These are phyloP conservation scores for Hyphopichia pseudoburtonii DNA, from an alignment of 1,139 yeast genomes.

Conservation along the genomic window DNA sequence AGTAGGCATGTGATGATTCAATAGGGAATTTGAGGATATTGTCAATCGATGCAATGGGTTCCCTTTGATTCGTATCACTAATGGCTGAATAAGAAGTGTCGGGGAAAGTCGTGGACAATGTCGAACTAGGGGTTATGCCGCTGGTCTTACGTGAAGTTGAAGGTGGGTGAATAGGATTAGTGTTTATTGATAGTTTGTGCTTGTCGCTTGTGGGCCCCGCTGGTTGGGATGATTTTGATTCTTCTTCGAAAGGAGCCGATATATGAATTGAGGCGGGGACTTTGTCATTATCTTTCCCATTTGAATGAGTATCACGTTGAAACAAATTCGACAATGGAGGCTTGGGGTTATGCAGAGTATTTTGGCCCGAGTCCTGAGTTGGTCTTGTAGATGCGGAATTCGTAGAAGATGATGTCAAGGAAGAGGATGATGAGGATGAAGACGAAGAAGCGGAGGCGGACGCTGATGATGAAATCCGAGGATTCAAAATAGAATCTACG, in stretches of 20 bases:
- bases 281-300: too few species aligned
- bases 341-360: too few species aligned
- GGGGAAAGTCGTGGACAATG: not conserved
- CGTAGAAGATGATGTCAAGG: not conserved
- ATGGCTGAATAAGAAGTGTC: not conserved
- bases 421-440: too few species aligned
- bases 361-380: too few species aligned
- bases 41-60: constrained; percentile 2
- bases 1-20: constrained; percentile 81
- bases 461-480: too few species aligned
- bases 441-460: too few species aligned
- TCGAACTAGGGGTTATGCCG: not conserved
- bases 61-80: not conserved
- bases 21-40: constrained; percentile 55
- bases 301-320: constrained; percentile 21
- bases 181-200: constrained; percentile 1
- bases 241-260: too few species aligned
- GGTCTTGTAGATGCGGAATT: not conserved
- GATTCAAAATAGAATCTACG: too few species aligned
- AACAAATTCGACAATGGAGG: constrained; percentile 21
- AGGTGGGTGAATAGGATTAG: not conserved
- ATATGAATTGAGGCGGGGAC: too few species aligned
- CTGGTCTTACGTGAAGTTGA: not conserved
- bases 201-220: too few species aligned
- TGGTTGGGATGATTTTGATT: too few species aligned